Base-by-base conservation (phyloP, 805 yeast species). In the Candida argentea region DNA sequence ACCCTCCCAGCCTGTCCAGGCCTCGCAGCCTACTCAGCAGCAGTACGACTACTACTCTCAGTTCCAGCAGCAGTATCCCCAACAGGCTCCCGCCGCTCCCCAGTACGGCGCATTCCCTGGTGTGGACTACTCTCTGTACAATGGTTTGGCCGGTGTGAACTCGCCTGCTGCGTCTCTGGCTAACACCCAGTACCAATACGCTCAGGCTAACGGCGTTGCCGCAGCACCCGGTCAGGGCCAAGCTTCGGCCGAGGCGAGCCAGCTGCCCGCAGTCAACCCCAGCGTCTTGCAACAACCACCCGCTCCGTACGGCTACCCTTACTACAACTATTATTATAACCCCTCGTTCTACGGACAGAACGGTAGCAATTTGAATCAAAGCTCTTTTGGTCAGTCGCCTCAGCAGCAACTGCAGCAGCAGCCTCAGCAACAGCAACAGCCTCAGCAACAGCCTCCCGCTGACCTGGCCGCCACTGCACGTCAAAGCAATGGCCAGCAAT, bases 61-160 rank as follows among this genome's bases (percentile, higher is more conserved):
- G 38, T 55, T 35, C 37, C 53, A 53, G 38, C 65, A 54, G 37
- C 65, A 52, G 32, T 60, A 55, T 33, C 57, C 57, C 12, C 63
- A 56, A 41, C 65, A 59, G 39, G 55, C 56, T 29, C 67, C 67
- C 31, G 63, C 57, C 19, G 44, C 39, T 24, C n/a, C n/a, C n/a
- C 64, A 57, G 42, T 62, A 52, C 42, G 65, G 50, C 26, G 61
- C 56, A 25, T 63, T 60, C 46, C 68, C 68, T 26, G 64, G 62
- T 16, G 45, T 52, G 25, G 69, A 62, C 40, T 62, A 62, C 48
- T 46, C 57, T 23, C 53, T 52, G 21, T 59, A 60, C 42, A 53
- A 47, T 27, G 57, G 51, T 31, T 63, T 54, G 37, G 46, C 42
- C 27, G 50, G 48, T 29, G 43, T 50, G 29, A 43, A 49, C n/a